These are phyloP conservation scores for Puya raimondii DNA, from an alignment of 176 grass and related monocot species.

Conservation along the genomic window DNA sequence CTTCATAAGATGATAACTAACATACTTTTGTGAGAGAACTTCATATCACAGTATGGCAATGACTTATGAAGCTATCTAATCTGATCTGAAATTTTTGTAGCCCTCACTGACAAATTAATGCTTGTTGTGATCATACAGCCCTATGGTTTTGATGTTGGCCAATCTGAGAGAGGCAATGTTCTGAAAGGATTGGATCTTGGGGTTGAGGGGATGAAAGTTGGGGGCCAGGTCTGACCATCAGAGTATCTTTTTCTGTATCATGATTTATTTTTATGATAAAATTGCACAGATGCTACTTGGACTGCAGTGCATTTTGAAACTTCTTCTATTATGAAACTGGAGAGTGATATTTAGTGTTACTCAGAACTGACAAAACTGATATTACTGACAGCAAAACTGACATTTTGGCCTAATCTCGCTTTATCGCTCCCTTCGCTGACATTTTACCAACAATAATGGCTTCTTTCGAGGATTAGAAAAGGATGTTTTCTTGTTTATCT, in stretches of 20 bases:
- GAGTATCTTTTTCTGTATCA: neutral
- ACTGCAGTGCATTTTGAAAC: too few species aligned
- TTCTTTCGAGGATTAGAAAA: neutral
- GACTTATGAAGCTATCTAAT: neutral
- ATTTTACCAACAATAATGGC: neutral
- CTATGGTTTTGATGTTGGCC: slow-evolving; percentile 90
- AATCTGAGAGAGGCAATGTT: slow-evolving; percentile 85
- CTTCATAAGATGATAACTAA: too few species aligned
- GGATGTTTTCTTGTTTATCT: too few species aligned
- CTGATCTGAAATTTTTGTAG: neutral
- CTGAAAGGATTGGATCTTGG: slow-evolving; percentile 94
- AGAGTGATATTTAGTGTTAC: too few species aligned
- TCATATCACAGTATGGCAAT: neutral
- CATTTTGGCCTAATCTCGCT: too few species aligned
- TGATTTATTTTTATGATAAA: neutral
- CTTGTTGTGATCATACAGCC: slow-evolving; percentile 41
- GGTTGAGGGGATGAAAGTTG: slow-evolving; percentile 91
- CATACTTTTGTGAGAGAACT: neutral
- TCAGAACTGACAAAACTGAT: too few species aligned
- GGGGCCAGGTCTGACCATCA: slow-evolving; percentile 63
- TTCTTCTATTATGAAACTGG: too few species aligned
- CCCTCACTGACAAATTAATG: neutral
- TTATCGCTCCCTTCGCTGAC: neutral
- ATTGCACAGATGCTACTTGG: neutral
- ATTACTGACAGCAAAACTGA: neutral